phyloP scores from a whole-genome alignment of 1,139 yeast genomes.

The Citeromyces siamensis region DNA sequence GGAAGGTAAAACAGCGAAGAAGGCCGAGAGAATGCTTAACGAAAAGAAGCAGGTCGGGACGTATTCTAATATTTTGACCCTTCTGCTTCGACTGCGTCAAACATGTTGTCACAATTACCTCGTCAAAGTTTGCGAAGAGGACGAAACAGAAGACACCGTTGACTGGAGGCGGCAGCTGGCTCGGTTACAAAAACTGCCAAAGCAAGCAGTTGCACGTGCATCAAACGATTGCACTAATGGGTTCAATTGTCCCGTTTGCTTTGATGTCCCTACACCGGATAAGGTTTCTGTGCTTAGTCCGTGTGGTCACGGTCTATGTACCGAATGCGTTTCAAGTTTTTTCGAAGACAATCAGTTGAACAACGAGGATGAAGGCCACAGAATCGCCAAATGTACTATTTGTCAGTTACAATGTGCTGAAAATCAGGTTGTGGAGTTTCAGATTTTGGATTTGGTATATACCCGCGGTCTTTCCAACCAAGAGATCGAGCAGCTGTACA shows the following conservation, averaged over 20 bases:
- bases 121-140: conserved; percentile 45
- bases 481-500: conserved; percentile 3
- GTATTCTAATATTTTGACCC: conserved; percentile 53
- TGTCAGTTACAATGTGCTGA: conserved; percentile 22
- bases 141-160: conserved; percentile 7
- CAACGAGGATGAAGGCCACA: conserved; percentile 24
- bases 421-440: conserved; percentile 32
- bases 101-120: conserved; percentile 81
- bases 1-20: conserved; percentile 43
- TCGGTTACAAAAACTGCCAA: conserved; percentile 10
- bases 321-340: conserved; percentile 42
- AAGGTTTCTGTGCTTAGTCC: conserved; percentile 32
- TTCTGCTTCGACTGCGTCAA: conserved; percentile 74
- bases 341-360: conserved; percentile 27
- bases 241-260: conserved; percentile 58
- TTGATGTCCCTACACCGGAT: conserved; percentile 40
- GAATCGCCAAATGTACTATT: conserved; percentile 32
- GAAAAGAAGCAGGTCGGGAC: conserved; percentile 21
- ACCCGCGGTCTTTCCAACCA: conserved; percentile 14
- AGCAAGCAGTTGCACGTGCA: conserved; percentile 12
- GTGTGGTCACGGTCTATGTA: conserved; percentile 67
- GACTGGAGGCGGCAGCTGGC: conserved; percentile 1
- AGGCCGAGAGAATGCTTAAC: conserved; percentile 41
- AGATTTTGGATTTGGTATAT: conserved; percentile 35
- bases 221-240: conserved; percentile 16